Evolutionary conservation across 257 asterid species (phyloP), one percentile per base, ranked within the genome.

Genomic region (Solanum bulbocastanum): DNA sequence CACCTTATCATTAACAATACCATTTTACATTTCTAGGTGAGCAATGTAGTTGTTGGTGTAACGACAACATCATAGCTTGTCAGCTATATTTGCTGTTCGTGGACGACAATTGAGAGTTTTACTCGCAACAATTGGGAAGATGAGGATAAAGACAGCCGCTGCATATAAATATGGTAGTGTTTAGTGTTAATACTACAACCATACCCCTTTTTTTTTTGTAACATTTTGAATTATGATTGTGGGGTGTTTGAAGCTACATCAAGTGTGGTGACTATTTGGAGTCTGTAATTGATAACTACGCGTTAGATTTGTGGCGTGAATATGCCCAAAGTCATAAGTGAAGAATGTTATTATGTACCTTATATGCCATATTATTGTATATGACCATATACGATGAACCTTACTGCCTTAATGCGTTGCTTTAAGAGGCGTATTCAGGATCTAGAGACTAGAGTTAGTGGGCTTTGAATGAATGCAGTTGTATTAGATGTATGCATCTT

Each of bases 31-130:
- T 68, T 42, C 56, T 83, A 96, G 99, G 99, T 96, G 92, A 95
- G 95, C 93, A 96, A 93, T 49, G 98, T 96, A 32, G 98, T 96
- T 56, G 99, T 96, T 46, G 98, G 98, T 85, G 98, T 96, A 83
- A 96, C 98, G 0, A 86, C 88, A 33, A 71, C 88, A 0, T 71
- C 42, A 68, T 58, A 46, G 37, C 49, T 27, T 33, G 6, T 72
- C 36, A 23, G 66, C 56, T 3, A 10, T 23, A 69, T 0, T 27
- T 35, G 87, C 23, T 86, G 27, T 49, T 35, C 11, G 27, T 25
- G 15, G 60, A 62, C 32, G 6, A 25, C 81, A 22, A 36, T 86
- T 36, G 33, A 40, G 65, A 86, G 40, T 72, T 86, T 69, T 46
- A 71, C 83, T 33, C 15, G 20, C 56, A 42, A 23, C 79, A 86